These are phyloP conservation scores for Suillus spraguei DNA, from an alignment of 768 basidiomycete genomes.

Conservation along the genomic window DNA sequence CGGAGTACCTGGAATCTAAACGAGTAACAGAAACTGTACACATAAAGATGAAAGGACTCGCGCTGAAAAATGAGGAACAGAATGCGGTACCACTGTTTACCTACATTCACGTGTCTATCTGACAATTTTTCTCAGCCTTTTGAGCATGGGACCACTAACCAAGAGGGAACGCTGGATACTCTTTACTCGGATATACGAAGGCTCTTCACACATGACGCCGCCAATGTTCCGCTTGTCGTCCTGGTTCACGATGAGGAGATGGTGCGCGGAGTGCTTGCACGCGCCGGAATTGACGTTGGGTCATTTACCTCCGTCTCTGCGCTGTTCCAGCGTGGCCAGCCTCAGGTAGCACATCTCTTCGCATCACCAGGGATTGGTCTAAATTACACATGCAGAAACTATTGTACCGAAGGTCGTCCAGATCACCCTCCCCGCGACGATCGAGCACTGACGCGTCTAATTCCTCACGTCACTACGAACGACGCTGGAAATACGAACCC, in stretches of 20 bases:
- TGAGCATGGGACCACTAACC: constrained; percentile 10
- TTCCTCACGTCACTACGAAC: constrained; percentile 3
- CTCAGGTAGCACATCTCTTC: constrained; percentile 10
- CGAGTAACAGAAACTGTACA: constrained; percentile 22
- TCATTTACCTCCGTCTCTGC: constrained; percentile 39
- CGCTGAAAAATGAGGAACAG: constrained; percentile 21
- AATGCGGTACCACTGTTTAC: not conserved
- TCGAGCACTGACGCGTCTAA: not conserved
- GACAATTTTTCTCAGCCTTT: constrained; percentile 20
- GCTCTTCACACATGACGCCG: constrained; percentile 23
- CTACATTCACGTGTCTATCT: not conserved
- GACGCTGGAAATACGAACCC: constrained; percentile 1
- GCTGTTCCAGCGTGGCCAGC: constrained; percentile 16
- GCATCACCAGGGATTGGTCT: not conserved
- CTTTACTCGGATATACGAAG: constrained; percentile 21
- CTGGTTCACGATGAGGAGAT: constrained; percentile 48
- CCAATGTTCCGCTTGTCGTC: constrained; percentile 41
- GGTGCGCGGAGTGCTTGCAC: constrained; percentile 40
- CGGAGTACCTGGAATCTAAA: constrained; percentile 25
- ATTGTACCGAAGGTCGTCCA: constrained; percentile 11
- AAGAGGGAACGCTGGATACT: constrained; percentile 4
- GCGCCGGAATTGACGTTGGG: constrained; percentile 44
- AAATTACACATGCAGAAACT: constrained; percentile 14
- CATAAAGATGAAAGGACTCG: constrained; percentile 16
- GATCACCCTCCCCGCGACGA: constrained; percentile 16